A percentile compares a stretch with the other conserved stretches of the same genome.
These are phyloP conservation scores for Spathaspora sp. DNA, from an alignment of 805 yeast species.

Conservation along the genomic window DNA sequence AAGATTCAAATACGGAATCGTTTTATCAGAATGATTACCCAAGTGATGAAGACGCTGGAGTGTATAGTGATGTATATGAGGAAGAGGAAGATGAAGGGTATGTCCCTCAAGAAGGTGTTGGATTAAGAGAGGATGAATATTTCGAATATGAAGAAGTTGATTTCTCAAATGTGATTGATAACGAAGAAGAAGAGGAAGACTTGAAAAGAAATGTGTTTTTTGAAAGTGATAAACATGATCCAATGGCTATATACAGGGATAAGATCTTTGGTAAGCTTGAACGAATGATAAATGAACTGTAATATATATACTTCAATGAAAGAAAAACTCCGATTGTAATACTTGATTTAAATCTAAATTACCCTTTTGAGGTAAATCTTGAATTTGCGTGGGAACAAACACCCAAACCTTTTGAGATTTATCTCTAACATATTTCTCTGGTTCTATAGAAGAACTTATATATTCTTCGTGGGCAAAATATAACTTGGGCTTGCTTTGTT, in stretches of 20 bases:
- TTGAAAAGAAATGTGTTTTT: constrained; percentile 52
- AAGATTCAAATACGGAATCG: constrained; percentile 88
- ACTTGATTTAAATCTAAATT: constrained; percentile 29
- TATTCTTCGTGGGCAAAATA: constrained; percentile 7
- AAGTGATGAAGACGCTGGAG: constrained; percentile 76
- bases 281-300: constrained; percentile 45
- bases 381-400: constrained; percentile 26
- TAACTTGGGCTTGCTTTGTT: constrained; percentile 19
- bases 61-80: constrained; percentile 12
- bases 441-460: not conserved
- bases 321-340: constrained; percentile 31
- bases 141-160: constrained; percentile 25
- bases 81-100: constrained; percentile 14
- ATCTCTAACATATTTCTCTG: not conserved
- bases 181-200: constrained; percentile 26
- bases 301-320: constrained; percentile 19
- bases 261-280: constrained; percentile 56
- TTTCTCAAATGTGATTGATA: constrained; percentile 7
- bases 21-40: constrained; percentile 93
- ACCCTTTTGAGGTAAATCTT: constrained; percentile 28
- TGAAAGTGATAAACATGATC: constrained; percentile 53
- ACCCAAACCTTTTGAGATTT: constrained; percentile 6
- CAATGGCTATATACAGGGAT: constrained; percentile 62
- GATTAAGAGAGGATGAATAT: constrained; percentile 23
- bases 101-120: constrained; percentile 9